Base-by-base conservation (phyloP, 768 basidiomycete genomes). In the Russula sp. region DNA sequence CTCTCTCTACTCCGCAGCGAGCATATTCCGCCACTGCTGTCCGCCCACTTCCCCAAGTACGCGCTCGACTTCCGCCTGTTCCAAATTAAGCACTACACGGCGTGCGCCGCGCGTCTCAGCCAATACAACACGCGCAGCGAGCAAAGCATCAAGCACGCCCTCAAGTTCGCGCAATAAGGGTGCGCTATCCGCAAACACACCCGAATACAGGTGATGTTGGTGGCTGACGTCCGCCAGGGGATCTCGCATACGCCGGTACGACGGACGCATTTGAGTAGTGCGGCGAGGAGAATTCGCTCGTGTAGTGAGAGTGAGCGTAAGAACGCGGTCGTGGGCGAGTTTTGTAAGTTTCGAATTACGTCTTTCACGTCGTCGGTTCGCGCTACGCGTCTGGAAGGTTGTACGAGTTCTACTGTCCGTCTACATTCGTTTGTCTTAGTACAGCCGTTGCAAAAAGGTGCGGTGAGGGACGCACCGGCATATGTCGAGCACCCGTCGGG, bases 401-500 rank as follows among this genome's bases (percentile, higher is more conserved):
- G 82, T 7, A 88, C 86, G 20, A 92, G 82, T 73, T 96, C 94
- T 7, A 94, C 91, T 0, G 91, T 87, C 0, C 94, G 89, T 69
- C 90, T 91, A 62, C 16, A 40, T 16, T 16, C 24, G 1, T 22
- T 36, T 26, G 42, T 14, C 14, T 61, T 20, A 50, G 57, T n/a
- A 22, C 11, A 13, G 3, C 44, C n/a, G 24, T 26, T n/a, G 16
- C 3, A 22, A 40, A 14, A 28, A 28, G 24, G 26, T 36, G 28
- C 5, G 16, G 14, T 40, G 14, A 16, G 38, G 56, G 48, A 75
- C 80, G 57, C 63, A 90, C 86, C 95, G 81, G 76, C 94, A 97
- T 52, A 96, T 89, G 72, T 99, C 97, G 63, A 99, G 79, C 6
- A 95, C 90, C 34, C 95, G 81, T 58, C 97, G 79, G 0, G 97